phyloP scores from a whole-genome alignment of 1,139 yeast genomes.

The Chernovozyma sophiae-reginae region DNA sequence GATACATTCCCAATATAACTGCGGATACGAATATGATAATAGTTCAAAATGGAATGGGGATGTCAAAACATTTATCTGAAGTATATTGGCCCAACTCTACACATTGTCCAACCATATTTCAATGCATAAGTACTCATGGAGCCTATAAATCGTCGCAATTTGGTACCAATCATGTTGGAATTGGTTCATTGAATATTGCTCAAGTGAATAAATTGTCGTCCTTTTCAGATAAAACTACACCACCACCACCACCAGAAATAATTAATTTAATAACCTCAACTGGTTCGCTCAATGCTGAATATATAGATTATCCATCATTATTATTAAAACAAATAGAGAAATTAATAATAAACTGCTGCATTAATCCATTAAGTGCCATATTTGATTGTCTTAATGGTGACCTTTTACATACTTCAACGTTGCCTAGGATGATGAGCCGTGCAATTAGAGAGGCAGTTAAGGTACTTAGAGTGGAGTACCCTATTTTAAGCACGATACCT shows the following conservation, averaged over 20 bases:
- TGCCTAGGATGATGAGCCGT: constrained; percentile 27
- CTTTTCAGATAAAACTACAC: neutral
- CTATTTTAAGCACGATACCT: constrained; percentile 25
- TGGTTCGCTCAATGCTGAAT: constrained; percentile 37
- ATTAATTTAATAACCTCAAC: constrained; percentile 28
- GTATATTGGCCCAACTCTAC: constrained; percentile 50
- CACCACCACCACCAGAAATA: constrained; percentile 21
- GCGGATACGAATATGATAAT: constrained; percentile 53
- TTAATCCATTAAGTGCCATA: constrained; percentile 71
- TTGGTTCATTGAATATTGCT: constrained; percentile 56
- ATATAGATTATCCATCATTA: constrained; percentile 50
- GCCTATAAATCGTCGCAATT: constrained; percentile 47
- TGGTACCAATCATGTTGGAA: constrained; percentile 62
- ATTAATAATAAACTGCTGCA: constrained; percentile 66
- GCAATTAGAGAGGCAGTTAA: constrained; percentile 46
- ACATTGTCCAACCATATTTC: constrained; percentile 54
- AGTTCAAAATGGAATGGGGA: constrained; percentile 79
- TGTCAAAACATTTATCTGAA: constrained; percentile 48
- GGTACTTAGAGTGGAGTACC: constrained; percentile 36
- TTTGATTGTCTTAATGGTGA: constrained; percentile 73
- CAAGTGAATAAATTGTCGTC: constrained; percentile 15
- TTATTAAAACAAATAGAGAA: constrained; percentile 68
- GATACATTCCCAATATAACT: constrained; percentile 37
- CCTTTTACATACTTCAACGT: constrained; percentile 36
- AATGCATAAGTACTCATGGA: constrained; percentile 84